phyloP scores from a whole-genome alignment of 441 rosid species.

The Manihot esculenta region DNA sequence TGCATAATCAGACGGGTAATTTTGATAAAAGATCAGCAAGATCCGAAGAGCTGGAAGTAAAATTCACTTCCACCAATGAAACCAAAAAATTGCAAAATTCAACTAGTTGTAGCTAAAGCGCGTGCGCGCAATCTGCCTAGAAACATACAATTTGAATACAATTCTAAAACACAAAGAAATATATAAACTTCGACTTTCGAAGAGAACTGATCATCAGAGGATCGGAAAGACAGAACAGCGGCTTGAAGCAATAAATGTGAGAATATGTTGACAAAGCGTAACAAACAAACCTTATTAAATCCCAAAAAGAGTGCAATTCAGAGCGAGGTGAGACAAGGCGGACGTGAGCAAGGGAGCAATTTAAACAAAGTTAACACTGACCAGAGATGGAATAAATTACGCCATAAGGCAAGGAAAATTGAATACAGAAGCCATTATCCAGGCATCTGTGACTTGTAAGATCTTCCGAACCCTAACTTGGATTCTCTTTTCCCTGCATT shows the following conservation, averaged over 20 bases:
- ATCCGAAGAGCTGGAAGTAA: conserved; percentile 9
- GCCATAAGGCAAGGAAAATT: conserved; percentile 59
- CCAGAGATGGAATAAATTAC: conserved; percentile 51
- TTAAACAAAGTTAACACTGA: conserved; percentile 27
- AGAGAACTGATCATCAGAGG: neutral
- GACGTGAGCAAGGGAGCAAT: conserved; percentile 24
- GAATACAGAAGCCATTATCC: conserved; percentile 46
- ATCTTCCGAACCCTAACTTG: conserved; percentile 32
- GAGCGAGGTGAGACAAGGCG: conserved; percentile 12
- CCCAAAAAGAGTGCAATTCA: neutral
- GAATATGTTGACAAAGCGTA: neutral
- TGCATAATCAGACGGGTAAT: conserved; percentile 5
- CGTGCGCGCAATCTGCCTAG: neutral
- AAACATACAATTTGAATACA: neutral
- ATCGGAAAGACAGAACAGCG: neutral
- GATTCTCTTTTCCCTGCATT: conserved; percentile 57
- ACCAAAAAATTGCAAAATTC: conserved; percentile 21
- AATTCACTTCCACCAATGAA: neutral
- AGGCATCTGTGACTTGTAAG: conserved; percentile 60
- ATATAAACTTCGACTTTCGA: neutral
- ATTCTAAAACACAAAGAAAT: conserved; percentile 3
- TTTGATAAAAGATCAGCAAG: conserved; percentile 18
- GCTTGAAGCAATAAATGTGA: neutral
- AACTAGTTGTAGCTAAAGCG: neutral
- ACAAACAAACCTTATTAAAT: conserved; percentile 23